Evolutionary conservation across 73 alveolate genomes (phyloP), one percentile per base, ranked within the genome.

Genomic region (Stentor roeselii): DNA sequence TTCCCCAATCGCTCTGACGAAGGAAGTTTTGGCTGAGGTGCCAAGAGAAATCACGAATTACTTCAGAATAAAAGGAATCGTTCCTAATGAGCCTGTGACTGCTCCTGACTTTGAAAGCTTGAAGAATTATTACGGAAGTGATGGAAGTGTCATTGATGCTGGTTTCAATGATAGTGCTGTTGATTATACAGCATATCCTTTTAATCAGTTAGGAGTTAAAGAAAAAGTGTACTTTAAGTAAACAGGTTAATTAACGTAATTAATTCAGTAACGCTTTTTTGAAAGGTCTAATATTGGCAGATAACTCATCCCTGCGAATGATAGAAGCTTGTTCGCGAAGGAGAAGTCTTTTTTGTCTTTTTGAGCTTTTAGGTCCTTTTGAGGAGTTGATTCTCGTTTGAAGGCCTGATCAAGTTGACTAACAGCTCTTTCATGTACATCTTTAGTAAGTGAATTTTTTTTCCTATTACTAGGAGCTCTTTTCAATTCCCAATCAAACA

Each of bases 11-110:
- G 92, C 75, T 21, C 89, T 95, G 50, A 88, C 96, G 34, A 90
- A 93, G 86, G 99, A 95, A 90, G 93, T 93, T 6, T 84, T 95
- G 0, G 89, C 90, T 42, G 99, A 97, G 88, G 83, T 97, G 34
- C 99, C 99, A 3, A 86, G 91, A 42, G 92, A 97, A 85, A 60
- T 96, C 41, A 98, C 92, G 39, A 88, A 85, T 60, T 96, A 90
- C 84, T 90, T 92, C 92, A 86, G 78, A 34, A 87, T 78, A 77
- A 84, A 75, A 39, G 78, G 80, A 2, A 59, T 42, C 30, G 3
- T 59, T 36, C 92, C 94, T 0, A 41, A 36, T 40, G 82, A 50
- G 35, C 82, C 82, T 15, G 82, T 60, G 27, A 6, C 39, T 6
- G 80, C 86, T 27, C 58, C 80, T n/a, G 86, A 78, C 39, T 40